Conservation (phyloP, 768 basidiomycete genomes). For the Gyrodon lividus region DNA sequence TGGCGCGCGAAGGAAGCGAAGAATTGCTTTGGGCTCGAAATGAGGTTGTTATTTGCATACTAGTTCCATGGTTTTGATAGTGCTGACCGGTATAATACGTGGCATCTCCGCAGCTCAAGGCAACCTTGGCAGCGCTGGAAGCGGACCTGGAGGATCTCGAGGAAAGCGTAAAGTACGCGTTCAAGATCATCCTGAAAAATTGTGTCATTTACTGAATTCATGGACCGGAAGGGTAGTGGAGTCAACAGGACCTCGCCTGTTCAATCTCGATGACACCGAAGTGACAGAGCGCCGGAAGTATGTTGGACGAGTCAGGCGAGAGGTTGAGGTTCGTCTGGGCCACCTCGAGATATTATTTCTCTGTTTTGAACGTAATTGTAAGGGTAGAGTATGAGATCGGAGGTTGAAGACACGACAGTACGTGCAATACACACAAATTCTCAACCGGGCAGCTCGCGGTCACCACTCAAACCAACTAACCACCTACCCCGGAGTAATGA, state of each 20-base stretch:
- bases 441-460: conserved; percentile 18
- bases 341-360: conserved; percentile 6
- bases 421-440: conserved; percentile 6
- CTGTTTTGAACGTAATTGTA: conserved; percentile 26
- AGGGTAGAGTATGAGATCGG: conserved; percentile 75
- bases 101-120: conserved; percentile 55
- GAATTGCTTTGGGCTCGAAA: conserved; percentile 78
- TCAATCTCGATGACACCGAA: conserved; percentile 78
- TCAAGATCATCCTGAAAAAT: not conserved
- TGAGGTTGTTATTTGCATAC: conserved; percentile 49
- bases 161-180: conserved; percentile 79
- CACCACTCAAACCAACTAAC: conserved; percentile 7
- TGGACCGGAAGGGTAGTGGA: conserved; percentile 71
- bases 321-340: conserved; percentile 69
- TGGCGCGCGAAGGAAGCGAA: conserved; percentile 71
- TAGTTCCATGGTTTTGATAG: not conserved
- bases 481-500: conserved; percentile 31
- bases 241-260: conserved; percentile 76
- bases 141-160: conserved; percentile 93
- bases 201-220: not conserved
- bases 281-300: conserved; percentile 75
- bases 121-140: conserved; percentile 73
- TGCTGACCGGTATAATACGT: not conserved
- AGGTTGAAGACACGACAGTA: conserved; percentile 40
- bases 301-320: conserved; percentile 67